Base-by-base conservation (phyloP, 2,329 filamentous ascomycete species). In the Xylaria sp. region DNA sequence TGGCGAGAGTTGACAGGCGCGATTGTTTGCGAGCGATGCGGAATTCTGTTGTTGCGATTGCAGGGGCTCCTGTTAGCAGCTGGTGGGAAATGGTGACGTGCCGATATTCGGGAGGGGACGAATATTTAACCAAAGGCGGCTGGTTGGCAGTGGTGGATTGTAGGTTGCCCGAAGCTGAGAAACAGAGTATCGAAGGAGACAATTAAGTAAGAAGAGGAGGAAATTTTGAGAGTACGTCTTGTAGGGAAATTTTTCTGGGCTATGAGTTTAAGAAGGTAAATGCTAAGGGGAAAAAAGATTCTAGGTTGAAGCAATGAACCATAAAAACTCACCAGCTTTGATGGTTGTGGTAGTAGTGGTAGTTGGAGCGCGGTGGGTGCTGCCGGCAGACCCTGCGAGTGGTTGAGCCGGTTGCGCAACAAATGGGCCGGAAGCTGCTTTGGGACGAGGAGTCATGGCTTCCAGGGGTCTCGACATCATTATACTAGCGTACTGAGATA, bases 1-100 rank as follows among this genome's bases (percentile, higher is more conserved):
- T 75, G 66, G 77, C 76, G 63, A 77, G 75, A 51, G 73, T 75
- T 51, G 75, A 75, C 47, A 76, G 74, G 68, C 75, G 74, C 13
- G 75, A 73, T 72, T 76, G 76, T 73, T 72, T 75, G 51, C 73
- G 73, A 32, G 70, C 66, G 47, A 70, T 69, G 72, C 73, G 75
- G 60, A 71, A 73, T 69, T 76, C 76, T 78, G 68, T 66, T 78
- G 68, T 65, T 63, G 65, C 44, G 62, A 53, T 63, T 54, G 65
- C 25, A 47, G 63, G 60, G 47, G 60, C 57, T 65, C 44, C 27
- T 32, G 65, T 75, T 62, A 75, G 66, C 63, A 70, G 63, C 59
- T 62, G 68, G 69, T 51, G 23, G 42, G 40, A 44, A 66, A 54
- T 37, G 47, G 32, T 40, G 44, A 50, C 12, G 58, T 64, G 69